Evolutionary conservation across 192 early-diverging fungal genomes (phyloP).

Genomic region (Umbelopsis vinacea): DNA sequence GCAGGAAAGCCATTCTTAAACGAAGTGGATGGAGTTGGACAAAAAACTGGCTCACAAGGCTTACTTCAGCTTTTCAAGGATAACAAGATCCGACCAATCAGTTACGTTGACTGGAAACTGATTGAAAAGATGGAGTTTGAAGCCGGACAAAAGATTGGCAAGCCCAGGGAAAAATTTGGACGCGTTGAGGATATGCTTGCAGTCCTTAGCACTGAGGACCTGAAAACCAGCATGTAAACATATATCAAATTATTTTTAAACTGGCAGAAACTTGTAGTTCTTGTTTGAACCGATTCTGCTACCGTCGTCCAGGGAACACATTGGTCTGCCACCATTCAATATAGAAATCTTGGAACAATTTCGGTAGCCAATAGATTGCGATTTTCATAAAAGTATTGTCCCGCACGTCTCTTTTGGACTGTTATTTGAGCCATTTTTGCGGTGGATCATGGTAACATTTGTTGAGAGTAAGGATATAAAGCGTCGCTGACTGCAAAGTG

Average conservation of each 20-base stretch:
- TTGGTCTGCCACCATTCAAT: neutral
- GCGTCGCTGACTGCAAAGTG: neutral
- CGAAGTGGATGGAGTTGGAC: neutral
- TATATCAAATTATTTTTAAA: neutral
- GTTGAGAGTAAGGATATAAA: neutral
- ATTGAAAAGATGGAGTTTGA: slow-evolving; percentile 78
- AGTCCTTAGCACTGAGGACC: slow-evolving; percentile 10
- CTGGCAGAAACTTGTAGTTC: too few species aligned
- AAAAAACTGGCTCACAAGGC: slow-evolving; percentile 31
- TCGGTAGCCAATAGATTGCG: slow-evolving; percentile 19
- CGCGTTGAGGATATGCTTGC: slow-evolving; percentile 64
- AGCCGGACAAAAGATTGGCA: slow-evolving; percentile 63
- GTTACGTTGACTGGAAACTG: slow-evolving; percentile 81
- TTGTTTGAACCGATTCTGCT: neutral
- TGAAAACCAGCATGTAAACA: neutral
- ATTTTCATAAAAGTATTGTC: slow-evolving; percentile 13
- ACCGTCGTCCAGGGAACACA: neutral
- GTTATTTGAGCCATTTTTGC: slow-evolving; percentile 22
- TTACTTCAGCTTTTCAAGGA: slow-evolving; percentile 42
- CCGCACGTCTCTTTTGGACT: neutral
- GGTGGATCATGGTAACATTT: slow-evolving; percentile 3
- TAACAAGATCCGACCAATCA: slow-evolving; percentile 53
- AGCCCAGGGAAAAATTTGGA: slow-evolving; percentile 84
- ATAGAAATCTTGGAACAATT: slow-evolving; percentile 16
- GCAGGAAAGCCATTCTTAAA: slow-evolving; percentile 48